Conservation (phyloP, 2,329 filamentous ascomycete genomes). For the Emericellopsis cladophorae region DNA sequence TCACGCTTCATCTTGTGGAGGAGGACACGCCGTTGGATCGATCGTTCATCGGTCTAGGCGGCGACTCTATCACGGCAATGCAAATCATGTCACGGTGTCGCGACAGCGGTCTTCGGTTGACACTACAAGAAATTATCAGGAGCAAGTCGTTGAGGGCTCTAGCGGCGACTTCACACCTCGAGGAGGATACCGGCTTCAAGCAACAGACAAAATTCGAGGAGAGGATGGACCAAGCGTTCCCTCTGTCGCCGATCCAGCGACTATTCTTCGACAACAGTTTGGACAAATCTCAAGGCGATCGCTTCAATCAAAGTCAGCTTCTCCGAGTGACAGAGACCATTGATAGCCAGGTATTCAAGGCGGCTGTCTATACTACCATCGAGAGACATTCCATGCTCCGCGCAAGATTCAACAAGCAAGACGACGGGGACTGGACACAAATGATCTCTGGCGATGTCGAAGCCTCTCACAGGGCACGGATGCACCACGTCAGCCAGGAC, state of each 20-base stretch:
- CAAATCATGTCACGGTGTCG: constrained; percentile 4
- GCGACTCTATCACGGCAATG: constrained; percentile 15
- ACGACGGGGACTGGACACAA: constrained; percentile 8
- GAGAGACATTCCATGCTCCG: constrained; percentile 21
- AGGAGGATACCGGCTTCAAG: neutral
- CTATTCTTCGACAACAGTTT: constrained; percentile 24
- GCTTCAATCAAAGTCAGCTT: constrained; percentile 31
- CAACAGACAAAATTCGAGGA: constrained; percentile 1
- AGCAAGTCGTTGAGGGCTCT: constrained; percentile 13
- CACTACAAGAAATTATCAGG: constrained; percentile 14
- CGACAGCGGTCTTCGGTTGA: neutral
- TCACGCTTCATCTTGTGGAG: constrained; percentile 9
- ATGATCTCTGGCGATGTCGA: constrained; percentile 8
- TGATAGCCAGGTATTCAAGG: constrained; percentile 3
- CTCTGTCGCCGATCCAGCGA: constrained; percentile 29
- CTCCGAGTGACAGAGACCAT: constrained; percentile 15
- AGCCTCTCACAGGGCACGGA: constrained; percentile 8
- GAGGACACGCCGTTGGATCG: constrained; percentile 4
- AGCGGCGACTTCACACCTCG: constrained; percentile 5
- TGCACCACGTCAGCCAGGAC: constrained; percentile 3
- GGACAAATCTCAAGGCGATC: constrained; percentile 13
- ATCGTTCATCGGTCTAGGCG: constrained; percentile 15
- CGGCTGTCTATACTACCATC: constrained; percentile 13
- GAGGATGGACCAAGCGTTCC: constrained; percentile 17
- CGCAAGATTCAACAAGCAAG: constrained; percentile 12